A percentile compares a stretch with the other conserved stretches of the same genome.
These are phyloP conservation scores for Plasmopara viticola DNA, from an alignment of 352 stramenopile species.

Conservation along the genomic window DNA sequence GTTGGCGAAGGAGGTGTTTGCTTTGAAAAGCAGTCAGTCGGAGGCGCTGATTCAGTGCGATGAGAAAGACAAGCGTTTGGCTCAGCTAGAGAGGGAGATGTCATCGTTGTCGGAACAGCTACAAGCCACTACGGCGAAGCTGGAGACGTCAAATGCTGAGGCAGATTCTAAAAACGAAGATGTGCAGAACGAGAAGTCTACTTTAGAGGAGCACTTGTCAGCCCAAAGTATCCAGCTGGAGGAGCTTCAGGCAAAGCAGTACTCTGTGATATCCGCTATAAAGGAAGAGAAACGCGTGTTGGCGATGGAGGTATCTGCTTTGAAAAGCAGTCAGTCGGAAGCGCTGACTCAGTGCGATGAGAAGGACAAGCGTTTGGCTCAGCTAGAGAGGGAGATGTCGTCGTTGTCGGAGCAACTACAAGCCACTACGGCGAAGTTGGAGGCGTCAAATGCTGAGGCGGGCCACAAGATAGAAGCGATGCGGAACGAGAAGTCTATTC, in stretches of 20 bases:
- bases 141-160: neutral
- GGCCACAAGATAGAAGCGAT: slow-evolving; percentile 19
- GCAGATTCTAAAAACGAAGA: too few species aligned
- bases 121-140: slow-evolving; percentile 5
- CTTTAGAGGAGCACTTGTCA: neutral
- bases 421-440: slow-evolving; percentile 12
- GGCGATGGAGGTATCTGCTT: slow-evolving; percentile 15
- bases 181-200: slow-evolving; percentile 11
- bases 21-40: slow-evolving; percentile 14
- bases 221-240: slow-evolving; percentile 13
- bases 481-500: slow-evolving; percentile 11
- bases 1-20: slow-evolving; percentile 20
- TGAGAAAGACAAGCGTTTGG: slow-evolving; percentile 6
- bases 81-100: neutral
- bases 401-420: slow-evolving; percentile 5
- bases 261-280: slow-evolving; percentile 3
- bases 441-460: slow-evolving; percentile 12
- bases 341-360: slow-evolving; percentile 10
- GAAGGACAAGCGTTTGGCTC: too few species aligned
- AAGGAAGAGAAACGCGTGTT: slow-evolving; percentile 17
- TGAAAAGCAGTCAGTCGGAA: slow-evolving; percentile 15
- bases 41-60: slow-evolving; percentile 9
- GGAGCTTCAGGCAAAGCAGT: slow-evolving; percentile 10
- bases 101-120: slow-evolving; percentile 6
- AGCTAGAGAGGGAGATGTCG: neutral